phyloP scores from a whole-genome alignment of 148 eudicot species.

The Pouteria glomerata region DNA sequence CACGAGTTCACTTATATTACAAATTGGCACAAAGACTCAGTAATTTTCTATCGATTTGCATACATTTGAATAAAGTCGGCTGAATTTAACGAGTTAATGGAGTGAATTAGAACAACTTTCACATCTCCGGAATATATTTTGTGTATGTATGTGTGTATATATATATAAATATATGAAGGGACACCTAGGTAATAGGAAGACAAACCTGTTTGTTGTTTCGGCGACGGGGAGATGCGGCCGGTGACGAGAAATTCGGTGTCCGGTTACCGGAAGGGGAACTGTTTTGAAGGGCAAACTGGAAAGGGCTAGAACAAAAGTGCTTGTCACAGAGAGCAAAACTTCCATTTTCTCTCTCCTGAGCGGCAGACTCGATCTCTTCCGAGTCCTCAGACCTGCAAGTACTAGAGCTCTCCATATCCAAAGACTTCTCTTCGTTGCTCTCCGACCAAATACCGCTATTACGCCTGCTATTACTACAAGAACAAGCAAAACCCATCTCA shows the following conservation, averaged over 20 bases:
- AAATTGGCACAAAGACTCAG: not conserved
- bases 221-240: slow-evolving; percentile 54
- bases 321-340: slow-evolving; percentile 23
- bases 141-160: too few relatives aligned
- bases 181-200: not conserved
- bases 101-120: too few relatives aligned
- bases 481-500: slow-evolving; percentile 13
- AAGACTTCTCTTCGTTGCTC: slow-evolving; percentile 29
- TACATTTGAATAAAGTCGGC: not conserved
- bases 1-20: slow-evolving; percentile 21
- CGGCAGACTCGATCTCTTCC: slow-evolving; percentile 21
- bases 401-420: slow-evolving; percentile 52
- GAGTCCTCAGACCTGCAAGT: slow-evolving; percentile 33
- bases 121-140: too few relatives aligned
- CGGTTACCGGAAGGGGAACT: slow-evolving; percentile 42
- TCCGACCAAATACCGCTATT: slow-evolving; percentile 45
- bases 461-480: slow-evolving; percentile 32
- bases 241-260: slow-evolving; percentile 48
- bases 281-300: slow-evolving; percentile 43
- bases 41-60: not conserved
- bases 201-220: slow-evolving; percentile 44
- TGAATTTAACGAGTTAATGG: not conserved
- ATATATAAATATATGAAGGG: too few relatives aligned
- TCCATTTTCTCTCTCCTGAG: slow-evolving; percentile 14
- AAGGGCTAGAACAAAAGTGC: slow-evolving; percentile 57